Evolutionary conservation across 371 early-diverging fungal species (phyloP).

Genomic region (Thermomucor indicae-seudaticae): DNA sequence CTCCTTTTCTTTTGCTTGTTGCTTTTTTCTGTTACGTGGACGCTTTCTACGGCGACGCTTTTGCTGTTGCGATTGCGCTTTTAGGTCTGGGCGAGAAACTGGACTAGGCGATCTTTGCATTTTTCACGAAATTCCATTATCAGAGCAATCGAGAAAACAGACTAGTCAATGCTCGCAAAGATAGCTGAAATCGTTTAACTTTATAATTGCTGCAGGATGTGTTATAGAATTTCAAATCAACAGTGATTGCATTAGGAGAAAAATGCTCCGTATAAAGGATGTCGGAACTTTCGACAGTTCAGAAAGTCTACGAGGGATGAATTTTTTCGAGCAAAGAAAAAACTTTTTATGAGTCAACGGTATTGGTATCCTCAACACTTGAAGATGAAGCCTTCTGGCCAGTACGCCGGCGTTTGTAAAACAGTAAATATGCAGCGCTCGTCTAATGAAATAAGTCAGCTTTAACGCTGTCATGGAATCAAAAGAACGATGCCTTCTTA

Average conservation of each 20-base stretch:
- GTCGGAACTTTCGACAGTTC: too few relatives aligned
- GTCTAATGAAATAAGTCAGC: constrained; percentile 40
- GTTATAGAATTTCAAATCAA: too few relatives aligned
- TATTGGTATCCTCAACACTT: neutral
- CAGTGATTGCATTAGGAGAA: too few relatives aligned
- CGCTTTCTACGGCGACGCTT: constrained; percentile 25
- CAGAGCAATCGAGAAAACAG: neutral
- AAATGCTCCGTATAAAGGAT: too few relatives aligned
- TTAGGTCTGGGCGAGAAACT: constrained; percentile 23
- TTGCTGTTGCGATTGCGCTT: constrained; percentile 12
- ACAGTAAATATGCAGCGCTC: constrained; percentile 79
- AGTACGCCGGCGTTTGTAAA: constrained; percentile 65
- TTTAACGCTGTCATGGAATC: neutral
- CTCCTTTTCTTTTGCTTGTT: neutral
- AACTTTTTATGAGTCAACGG: neutral
- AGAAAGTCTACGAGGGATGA: too few relatives aligned
- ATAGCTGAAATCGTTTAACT: too few relatives aligned
- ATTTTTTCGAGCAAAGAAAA: neutral
- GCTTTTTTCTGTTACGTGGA: constrained; percentile 22
- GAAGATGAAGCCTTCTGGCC: too few relatives aligned
- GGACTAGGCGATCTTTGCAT: constrained; percentile 1
- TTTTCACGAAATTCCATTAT: neutral
- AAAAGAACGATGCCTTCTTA: constrained; percentile 2
- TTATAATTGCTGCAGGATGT: too few relatives aligned
- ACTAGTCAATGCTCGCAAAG: too few relatives aligned